Evolutionary conservation across 208 protist genomes (phyloP).

Genomic region (Endotrypanum monterogeii): DNA sequence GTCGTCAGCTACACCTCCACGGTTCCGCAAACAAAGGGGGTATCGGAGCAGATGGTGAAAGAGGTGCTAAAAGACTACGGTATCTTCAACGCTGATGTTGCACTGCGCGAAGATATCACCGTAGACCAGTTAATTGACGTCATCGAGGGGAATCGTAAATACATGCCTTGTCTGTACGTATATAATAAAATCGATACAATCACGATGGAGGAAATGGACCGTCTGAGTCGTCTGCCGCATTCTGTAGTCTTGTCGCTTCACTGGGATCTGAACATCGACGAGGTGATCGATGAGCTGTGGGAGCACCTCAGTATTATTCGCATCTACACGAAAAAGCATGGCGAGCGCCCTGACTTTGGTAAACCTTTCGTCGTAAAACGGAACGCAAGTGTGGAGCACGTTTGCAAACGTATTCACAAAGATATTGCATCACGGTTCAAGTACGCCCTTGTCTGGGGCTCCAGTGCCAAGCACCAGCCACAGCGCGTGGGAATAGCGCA

Average conservation of each 20-base stretch:
- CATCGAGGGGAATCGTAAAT: conserved; percentile 96
- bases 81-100: conserved; percentile 96
- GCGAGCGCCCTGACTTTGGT: conserved; percentile 93
- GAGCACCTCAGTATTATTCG: conserved; percentile 95
- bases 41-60: conserved; percentile 91
- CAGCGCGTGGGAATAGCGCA: conserved; percentile 95
- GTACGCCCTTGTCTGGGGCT: conserved; percentile 96
- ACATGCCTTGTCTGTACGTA: conserved; percentile 94
- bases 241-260: conserved; percentile 88
- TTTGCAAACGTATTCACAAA: conserved; percentile 95
- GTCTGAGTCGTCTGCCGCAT: conserved; percentile 90
- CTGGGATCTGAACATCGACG: conserved; percentile 94
- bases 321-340: conserved; percentile 97
- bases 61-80: conserved; percentile 95
- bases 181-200: conserved; percentile 98
- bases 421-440: conserved; percentile 93
- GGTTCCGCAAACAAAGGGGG: conserved; percentile 75
- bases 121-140: conserved; percentile 99
- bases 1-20: conserved; percentile 90
- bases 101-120: conserved; percentile 96
- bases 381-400: conserved; percentile 87
- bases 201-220: conserved; percentile 97
- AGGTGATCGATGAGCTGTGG: conserved; percentile 96
- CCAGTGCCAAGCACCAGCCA: conserved; percentile 95
- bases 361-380: conserved; percentile 94